phyloP scores from a whole-genome alignment of 495 filamentous ascomycete genomes.

The Penicillium salamii region DNA sequence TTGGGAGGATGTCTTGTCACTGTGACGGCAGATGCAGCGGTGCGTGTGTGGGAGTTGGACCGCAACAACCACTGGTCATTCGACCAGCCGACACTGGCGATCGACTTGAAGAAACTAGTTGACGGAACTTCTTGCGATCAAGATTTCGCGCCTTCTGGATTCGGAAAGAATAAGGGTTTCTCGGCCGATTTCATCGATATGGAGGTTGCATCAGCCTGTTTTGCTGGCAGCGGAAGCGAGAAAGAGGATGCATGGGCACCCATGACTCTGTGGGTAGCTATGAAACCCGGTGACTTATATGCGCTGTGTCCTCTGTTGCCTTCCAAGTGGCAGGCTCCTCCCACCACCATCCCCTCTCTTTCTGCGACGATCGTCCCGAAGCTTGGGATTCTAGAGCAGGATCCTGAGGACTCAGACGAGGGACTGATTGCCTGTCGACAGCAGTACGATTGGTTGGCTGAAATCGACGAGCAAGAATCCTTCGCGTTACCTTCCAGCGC shows the following conservation, averaged over 20 bases:
- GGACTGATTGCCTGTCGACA: constrained; percentile 47
- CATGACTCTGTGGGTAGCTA: constrained; percentile 91
- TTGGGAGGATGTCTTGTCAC: constrained; percentile 67
- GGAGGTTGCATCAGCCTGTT: constrained; percentile 82
- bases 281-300: constrained; percentile 84
- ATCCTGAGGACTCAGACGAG: constrained; percentile 54
- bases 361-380: constrained; percentile 71
- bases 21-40: constrained; percentile 77
- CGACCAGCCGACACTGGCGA: constrained; percentile 71
- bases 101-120: constrained; percentile 79
- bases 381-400: constrained; percentile 56
- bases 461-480: constrained; percentile 77
- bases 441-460: constrained; percentile 78
- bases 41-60: constrained; percentile 85
- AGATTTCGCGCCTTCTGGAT: constrained; percentile 67
- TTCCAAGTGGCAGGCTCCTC: constrained; percentile 74
- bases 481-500: constrained; percentile 22
- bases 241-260: constrained; percentile 78
- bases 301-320: constrained; percentile 86
- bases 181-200: constrained; percentile 82
- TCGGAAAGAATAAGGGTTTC: constrained; percentile 72
- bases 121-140: constrained; percentile 74
- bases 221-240: constrained; percentile 62
- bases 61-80: constrained; percentile 78
- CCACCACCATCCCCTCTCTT: constrained; percentile 70